These are phyloP conservation scores for Pyrenochaeta sp. DNA, from an alignment of 2,329 filamentous ascomycete genomes.

Conservation along the genomic window DNA sequence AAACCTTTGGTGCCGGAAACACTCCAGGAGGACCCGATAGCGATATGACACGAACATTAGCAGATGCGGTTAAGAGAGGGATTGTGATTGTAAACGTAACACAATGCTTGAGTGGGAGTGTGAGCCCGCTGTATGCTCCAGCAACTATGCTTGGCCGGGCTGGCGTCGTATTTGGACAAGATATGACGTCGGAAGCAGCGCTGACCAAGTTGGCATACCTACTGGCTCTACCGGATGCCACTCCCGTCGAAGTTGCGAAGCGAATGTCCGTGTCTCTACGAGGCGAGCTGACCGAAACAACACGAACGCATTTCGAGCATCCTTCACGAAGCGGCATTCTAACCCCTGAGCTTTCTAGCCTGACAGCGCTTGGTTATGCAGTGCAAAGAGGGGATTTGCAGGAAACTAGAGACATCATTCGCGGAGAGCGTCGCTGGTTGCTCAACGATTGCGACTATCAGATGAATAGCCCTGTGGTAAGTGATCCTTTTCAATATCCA, in stretches of 20 bases:
- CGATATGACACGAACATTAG: slow-evolving; percentile 78
- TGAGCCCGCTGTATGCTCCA: slow-evolving; percentile 53
- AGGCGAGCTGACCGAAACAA: slow-evolving; percentile 84
- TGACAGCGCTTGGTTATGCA: slow-evolving; percentile 81
- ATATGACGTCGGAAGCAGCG: slow-evolving; percentile 89
- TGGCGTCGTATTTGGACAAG: slow-evolving; percentile 88
- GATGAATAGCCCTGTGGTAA: slow-evolving; percentile 72
- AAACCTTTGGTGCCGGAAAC: slow-evolving; percentile 94
- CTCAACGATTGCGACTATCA: slow-evolving; percentile 82
- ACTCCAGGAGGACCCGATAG: slow-evolving; percentile 84
- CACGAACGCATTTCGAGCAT: slow-evolving; percentile 78
- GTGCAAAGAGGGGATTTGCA: slow-evolving; percentile 75
- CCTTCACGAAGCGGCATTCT: slow-evolving; percentile 66
- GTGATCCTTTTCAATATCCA: slow-evolving; percentile 31
- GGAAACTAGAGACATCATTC: slow-evolving; percentile 72
- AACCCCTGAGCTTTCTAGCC: slow-evolving; percentile 68
- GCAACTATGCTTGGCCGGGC: slow-evolving; percentile 76
- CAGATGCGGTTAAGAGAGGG: slow-evolving; percentile 78
- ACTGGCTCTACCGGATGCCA: slow-evolving; percentile 72
- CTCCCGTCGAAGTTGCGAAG: slow-evolving; percentile 70
- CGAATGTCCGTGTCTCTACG: slow-evolving; percentile 79
- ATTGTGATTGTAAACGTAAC: slow-evolving; percentile 91
- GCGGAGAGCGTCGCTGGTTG: slow-evolving; percentile 71
- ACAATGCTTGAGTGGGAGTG: slow-evolving; percentile 72
- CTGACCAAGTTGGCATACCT: slow-evolving; percentile 91